phyloP scores from a whole-genome alignment of 352 stramenopile genomes.

The Phytophthora colocasiae region DNA sequence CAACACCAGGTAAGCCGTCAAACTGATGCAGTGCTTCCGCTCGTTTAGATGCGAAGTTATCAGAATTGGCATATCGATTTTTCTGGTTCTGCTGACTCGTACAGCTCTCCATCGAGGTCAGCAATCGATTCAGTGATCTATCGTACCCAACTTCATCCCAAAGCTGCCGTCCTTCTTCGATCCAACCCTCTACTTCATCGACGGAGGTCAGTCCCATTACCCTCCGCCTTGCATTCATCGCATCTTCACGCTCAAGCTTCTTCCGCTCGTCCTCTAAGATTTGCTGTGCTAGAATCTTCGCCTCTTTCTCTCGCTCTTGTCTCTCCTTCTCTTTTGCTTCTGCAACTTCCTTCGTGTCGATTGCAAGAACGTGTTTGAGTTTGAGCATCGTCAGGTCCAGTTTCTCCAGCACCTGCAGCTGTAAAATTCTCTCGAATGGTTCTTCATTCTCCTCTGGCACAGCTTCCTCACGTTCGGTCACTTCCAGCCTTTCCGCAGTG shows the following conservation, averaged over 20 bases:
- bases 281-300: slow-evolving; percentile 23
- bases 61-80: neutral
- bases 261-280: slow-evolving; percentile 33
- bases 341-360: slow-evolving; percentile 56
- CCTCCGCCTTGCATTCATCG: slow-evolving; percentile 42
- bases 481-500: neutral
- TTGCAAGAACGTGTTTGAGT: slow-evolving; percentile 58
- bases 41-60: neutral
- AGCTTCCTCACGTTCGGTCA: neutral
- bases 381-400: slow-evolving; percentile 72
- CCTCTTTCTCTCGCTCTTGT: slow-evolving; percentile 21
- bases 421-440: slow-evolving; percentile 45
- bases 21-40: slow-evolving; percentile 15
- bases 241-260: slow-evolving; percentile 39
- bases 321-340: slow-evolving; percentile 35
- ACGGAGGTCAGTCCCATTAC: slow-evolving; percentile 65
- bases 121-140: slow-evolving; percentile 16
- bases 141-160: slow-evolving; percentile 2
- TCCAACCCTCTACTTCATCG: slow-evolving; percentile 53
- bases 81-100: neutral
- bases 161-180: slow-evolving; percentile 35
- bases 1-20: slow-evolving; percentile 11
- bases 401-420: slow-evolving; percentile 60
- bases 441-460: slow-evolving; percentile 3
- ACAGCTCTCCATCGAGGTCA: slow-evolving; percentile 17